Percentiles rank a stretch among this genome's conserved stretches.
These are phyloP conservation scores for Fusarium ramigenum DNA, from an alignment of 2,329 filamentous ascomycete species.

Conservation along the genomic window DNA sequence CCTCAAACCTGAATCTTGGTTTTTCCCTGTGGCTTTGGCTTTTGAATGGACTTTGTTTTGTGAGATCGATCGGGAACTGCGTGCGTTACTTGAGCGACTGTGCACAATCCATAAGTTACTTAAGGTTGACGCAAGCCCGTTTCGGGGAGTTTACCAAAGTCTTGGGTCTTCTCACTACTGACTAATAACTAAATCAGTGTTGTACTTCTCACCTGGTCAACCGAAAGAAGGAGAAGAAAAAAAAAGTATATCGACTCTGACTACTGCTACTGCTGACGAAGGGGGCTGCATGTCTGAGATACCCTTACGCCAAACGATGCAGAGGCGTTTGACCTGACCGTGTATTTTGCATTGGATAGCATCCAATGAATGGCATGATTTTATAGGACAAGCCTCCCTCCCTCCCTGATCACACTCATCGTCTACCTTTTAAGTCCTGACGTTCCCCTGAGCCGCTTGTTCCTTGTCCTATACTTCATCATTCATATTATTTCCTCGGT, in stretches of 20 bases:
- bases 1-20: conserved; percentile 20
- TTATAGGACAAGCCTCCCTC: background rate
- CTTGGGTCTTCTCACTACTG: background rate
- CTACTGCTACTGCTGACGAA: background rate
- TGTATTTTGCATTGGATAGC: conserved; percentile 4
- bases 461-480: conserved; percentile 25
- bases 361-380: background rate
- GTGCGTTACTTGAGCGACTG: background rate
- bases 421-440: conserved; percentile 5
- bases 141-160: background rate
- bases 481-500: background rate
- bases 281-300: conserved; percentile 25
- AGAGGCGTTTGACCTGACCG: conserved; percentile 27
- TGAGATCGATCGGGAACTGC: conserved; percentile 13
- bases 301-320: conserved; percentile 7
- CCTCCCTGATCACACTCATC: conserved; percentile 20
- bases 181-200: background rate
- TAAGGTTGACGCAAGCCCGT: conserved; percentile 16
- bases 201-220: background rate
- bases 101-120: conserved; percentile 1
- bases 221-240: background rate
- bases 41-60: conserved; percentile 3
- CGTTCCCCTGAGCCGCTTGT: background rate
- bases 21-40: conserved; percentile 8
- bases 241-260: background rate